A percentile compares a stretch with the other conserved stretches of the same genome.
These are phyloP conservation scores for Ilyonectria robusta DNA, from an alignment of 2,329 filamentous ascomycete species.

Conservation along the genomic window DNA sequence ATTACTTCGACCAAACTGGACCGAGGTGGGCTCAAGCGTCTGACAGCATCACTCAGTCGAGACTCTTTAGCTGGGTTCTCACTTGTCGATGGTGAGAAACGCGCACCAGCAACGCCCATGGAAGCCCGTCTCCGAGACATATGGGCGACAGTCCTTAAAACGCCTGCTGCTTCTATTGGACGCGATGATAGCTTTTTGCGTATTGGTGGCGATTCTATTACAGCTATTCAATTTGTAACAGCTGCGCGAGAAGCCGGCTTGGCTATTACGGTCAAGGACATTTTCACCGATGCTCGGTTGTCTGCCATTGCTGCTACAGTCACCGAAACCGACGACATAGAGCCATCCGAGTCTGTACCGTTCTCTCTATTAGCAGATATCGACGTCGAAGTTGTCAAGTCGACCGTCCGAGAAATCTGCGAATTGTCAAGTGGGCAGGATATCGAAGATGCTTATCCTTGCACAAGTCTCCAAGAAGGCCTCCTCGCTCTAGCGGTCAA, in stretches of 20 bases:
- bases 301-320: conserved; percentile 2
- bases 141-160: conserved; percentile 50
- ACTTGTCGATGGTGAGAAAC: conserved; percentile 7
- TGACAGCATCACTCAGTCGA: conserved; percentile 8
- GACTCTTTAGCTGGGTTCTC: conserved; percentile 19
- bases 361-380: not conserved
- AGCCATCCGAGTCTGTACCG: not conserved
- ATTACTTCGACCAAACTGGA: conserved; percentile 30
- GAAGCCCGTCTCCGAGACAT: conserved; percentile 42
- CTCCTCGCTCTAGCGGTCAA: conserved; percentile 45
- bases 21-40: conserved; percentile 5
- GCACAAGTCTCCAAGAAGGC: conserved; percentile 54
- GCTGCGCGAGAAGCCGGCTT: not conserved
- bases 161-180: conserved; percentile 47
- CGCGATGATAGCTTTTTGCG: conserved; percentile 12
- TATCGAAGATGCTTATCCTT: conserved; percentile 54
- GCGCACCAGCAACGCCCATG: conserved; percentile 8
- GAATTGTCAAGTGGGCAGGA: not conserved
- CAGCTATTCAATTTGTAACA: conserved; percentile 41
- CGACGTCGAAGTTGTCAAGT: not conserved
- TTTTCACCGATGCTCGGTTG: conserved; percentile 26
- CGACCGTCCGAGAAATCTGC: not conserved
- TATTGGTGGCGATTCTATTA: conserved; percentile 17
- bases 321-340: not conserved
- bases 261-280: conserved; percentile 21